phyloP scores from a whole-genome alignment of 805 yeast species.

The Nakazawaea anatomiae region DNA sequence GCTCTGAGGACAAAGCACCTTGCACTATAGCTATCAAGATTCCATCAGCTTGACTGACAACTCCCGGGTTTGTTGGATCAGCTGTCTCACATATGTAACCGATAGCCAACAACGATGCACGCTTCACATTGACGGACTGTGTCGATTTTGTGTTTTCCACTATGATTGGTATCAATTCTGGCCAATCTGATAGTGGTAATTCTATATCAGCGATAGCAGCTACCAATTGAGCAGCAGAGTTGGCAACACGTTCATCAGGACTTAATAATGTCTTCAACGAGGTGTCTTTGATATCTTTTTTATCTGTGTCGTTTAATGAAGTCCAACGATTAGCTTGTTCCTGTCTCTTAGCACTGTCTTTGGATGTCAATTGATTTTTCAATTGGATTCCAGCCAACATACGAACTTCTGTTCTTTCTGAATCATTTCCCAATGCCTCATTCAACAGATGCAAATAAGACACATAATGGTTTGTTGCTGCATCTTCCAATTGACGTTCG shows the following conservation, averaged over 20 bases:
- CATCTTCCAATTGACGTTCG: conserved; percentile 65
- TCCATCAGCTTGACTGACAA: conserved; percentile 83
- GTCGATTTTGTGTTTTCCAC: conserved; percentile 82
- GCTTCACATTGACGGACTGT: conserved; percentile 73
- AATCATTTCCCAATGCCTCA: conserved; percentile 61
- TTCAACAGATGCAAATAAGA: conserved; percentile 67
- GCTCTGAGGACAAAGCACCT: conserved; percentile 86
- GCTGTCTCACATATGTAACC: conserved; percentile 96
- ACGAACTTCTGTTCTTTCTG: conserved; percentile 70
- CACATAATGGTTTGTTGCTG: conserved; percentile 72
- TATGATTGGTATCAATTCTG: conserved; percentile 73
- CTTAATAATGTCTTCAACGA: conserved; percentile 61
- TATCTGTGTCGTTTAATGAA: conserved; percentile 46
- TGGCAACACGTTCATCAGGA: conserved; percentile 72
- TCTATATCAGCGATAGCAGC: conserved; percentile 98
- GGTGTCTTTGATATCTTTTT: conserved; percentile 58
- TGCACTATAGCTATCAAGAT: conserved; percentile 93
- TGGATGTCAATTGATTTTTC: conserved; percentile 84
- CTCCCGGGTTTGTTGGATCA: conserved; percentile 73
- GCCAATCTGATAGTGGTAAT: conserved; percentile 84
- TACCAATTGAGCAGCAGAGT: conserved; percentile 86
- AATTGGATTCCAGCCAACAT: conserved; percentile 85
- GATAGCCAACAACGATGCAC: conserved; percentile 81
- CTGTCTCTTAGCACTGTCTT: conserved; percentile 54
- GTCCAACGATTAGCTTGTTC: conserved; percentile 74